Evolutionary conservation across 345 rosid genomes (phyloP).

Genomic region (Euphorbia pulcherrima): DNA sequence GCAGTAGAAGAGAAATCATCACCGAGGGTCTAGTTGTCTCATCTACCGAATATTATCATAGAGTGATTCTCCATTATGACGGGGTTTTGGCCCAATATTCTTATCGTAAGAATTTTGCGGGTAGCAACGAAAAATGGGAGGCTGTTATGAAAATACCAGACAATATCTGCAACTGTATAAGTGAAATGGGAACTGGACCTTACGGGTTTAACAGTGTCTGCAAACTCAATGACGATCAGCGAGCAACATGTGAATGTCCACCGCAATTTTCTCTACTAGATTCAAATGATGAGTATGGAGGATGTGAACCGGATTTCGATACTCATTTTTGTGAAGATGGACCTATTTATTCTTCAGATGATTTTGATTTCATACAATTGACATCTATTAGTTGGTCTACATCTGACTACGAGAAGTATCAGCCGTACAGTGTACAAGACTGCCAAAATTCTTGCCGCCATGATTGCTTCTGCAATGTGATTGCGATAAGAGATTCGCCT

Average conservation of each 20-base stretch:
- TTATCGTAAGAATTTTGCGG: conserved; percentile 16
- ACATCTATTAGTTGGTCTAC: conserved; percentile 25
- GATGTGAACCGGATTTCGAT: conserved; percentile 29
- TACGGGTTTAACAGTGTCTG: not conserved
- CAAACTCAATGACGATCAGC: not conserved
- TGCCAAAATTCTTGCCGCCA: conserved; percentile 32
- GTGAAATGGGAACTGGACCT: not conserved
- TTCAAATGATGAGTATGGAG: conserved; percentile 28
- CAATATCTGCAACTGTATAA: conserved; percentile 22
- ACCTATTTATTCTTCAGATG: conserved; percentile 6
- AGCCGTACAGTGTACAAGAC: conserved; percentile 18
- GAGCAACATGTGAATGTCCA: conserved; percentile 37
- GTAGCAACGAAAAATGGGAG: conserved; percentile 19
- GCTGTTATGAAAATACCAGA: conserved; percentile 17
- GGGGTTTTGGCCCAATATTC: conserved; percentile 2
- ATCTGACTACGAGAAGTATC: conserved; percentile 24
- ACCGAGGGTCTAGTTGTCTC: not conserved
- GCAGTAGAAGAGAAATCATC: conserved; percentile 7
- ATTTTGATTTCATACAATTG: conserved; percentile 20
- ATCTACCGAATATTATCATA: conserved; percentile 14
- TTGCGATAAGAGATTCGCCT: not conserved
- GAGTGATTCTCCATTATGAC: conserved; percentile 34
- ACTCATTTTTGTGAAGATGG: conserved; percentile 24
- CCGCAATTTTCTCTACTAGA: conserved; percentile 23
- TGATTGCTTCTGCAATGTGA: conserved; percentile 42